Percentiles rank a stretch among this genome's conserved stretches.
These are phyloP conservation scores for Glycine soja DNA, from an alignment of 306 rosid genomes.

Conservation along the genomic window DNA sequence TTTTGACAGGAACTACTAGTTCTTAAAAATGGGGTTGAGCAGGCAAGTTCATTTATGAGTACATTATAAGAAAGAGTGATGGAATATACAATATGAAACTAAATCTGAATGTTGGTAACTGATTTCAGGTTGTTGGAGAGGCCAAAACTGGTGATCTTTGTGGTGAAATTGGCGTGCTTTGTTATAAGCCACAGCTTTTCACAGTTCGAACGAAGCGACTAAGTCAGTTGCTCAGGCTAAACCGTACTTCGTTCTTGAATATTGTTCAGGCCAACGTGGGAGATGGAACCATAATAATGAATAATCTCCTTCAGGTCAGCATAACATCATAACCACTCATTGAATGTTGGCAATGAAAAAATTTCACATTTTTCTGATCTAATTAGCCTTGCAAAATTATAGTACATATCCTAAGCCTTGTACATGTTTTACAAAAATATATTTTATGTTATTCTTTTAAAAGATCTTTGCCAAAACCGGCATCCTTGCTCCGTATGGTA, in stretches of 20 bases:
- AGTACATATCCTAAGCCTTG: neutral
- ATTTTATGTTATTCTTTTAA: too few species aligned
- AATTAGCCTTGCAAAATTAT: neutral
- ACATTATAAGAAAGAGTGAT: neutral
- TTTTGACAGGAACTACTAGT: conserved; percentile 69
- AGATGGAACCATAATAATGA: conserved; percentile 91
- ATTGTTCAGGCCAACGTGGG: conserved; percentile 89
- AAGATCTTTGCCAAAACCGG: too few species aligned
- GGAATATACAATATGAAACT: conserved; percentile 12
- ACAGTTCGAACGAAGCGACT: conserved; percentile 86
- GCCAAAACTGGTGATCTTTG: conserved; percentile 77
- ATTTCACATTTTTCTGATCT: neutral
- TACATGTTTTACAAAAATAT: too few species aligned
- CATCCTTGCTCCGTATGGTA: too few species aligned
- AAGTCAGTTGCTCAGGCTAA: conserved; percentile 82
- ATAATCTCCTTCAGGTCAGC: conserved; percentile 90
- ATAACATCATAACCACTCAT: conserved; percentile 20
- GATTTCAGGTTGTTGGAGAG: conserved; percentile 76
- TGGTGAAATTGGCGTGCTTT: conserved; percentile 94
- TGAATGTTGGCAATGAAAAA: neutral
- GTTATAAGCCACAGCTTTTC: conserved; percentile 88
- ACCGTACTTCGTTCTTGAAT: conserved; percentile 74
- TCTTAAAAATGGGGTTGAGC: conserved; percentile 76
- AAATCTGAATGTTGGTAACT: conserved; percentile 21
- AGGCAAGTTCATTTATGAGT: conserved; percentile 58